Evolutionary conservation across 805 yeast genomes (phyloP), one percentile per base, ranked within the genome.

Genomic region (Huiozyma naganishii): DNA sequence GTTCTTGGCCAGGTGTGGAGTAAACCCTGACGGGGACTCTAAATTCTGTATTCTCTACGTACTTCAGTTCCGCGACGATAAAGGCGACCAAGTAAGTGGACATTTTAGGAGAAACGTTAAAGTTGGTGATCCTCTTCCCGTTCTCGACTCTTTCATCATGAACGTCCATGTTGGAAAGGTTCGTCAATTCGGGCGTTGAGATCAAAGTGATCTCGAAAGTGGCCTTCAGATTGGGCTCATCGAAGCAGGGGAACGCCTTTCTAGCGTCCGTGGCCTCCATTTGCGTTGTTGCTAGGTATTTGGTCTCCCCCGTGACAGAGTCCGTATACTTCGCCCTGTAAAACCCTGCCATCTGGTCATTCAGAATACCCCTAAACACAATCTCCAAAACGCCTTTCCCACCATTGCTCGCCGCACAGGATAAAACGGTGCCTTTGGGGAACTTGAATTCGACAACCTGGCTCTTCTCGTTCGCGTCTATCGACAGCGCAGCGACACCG

Each of bases 181-280:
- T 76, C 36, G 81, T 79, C 52, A 78, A 67, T 30, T 68, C 59
- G 49, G 69, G 67, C 50, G 71, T 72, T 40, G 83, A 74, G 46
- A 81, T 69, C 58, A 84, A 69, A 34, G 79, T 66, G 46, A 84
- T 69, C 45, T 77, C 80, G 55, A 80, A 84, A 41, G 77, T 70
- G 27, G 92, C 86, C 66, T 84, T 84, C 47, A 81, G 71, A 45
- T 83, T 77, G 23, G 95, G 94, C 61, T 83, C 92, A 63, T 84
- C 95, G 55, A 80, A 82, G 58, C 83, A 83, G 32, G 95, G 95
- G 72, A 84, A 84, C 7, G 92, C 92, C 55, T 87, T 74, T 55
- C 95, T 77, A 53, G 90, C 85, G 58, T 84, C 92, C 17, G 90
- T 81, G 27, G 94, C 80, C 66, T 84, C 94, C 77, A 84, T 80